phyloP scores from a whole-genome alignment of 2,329 filamentous ascomycete genomes.

The Amylocarpus encephaloides region DNA sequence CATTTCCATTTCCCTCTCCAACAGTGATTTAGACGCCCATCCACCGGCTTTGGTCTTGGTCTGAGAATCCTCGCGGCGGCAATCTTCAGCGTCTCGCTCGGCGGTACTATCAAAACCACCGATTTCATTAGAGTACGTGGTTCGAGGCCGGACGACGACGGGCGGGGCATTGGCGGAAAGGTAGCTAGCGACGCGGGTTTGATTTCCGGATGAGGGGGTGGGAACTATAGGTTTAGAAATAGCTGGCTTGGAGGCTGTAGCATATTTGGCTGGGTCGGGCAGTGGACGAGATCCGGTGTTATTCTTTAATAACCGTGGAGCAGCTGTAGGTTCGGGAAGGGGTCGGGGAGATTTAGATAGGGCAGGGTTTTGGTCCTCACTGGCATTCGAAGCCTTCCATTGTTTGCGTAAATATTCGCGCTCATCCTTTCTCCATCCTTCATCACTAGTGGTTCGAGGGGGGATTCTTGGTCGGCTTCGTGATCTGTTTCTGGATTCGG shows the following conservation, averaged over 20 bases:
- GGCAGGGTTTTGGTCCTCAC: conserved; percentile 14
- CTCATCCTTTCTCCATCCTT: conserved; percentile 46
- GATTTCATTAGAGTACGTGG: conserved; percentile 36
- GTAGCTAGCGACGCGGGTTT: conserved; percentile 43
- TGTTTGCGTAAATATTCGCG: conserved; percentile 46
- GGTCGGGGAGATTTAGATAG: conserved; percentile 28
- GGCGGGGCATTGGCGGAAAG: conserved; percentile 44
- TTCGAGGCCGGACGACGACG: conserved; percentile 28
- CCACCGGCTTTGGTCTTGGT: conserved; percentile 46
- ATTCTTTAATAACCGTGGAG: conserved; percentile 27
- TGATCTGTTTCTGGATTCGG: conserved; percentile 16
- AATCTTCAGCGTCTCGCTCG: conserved; percentile 45
- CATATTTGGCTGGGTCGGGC: conserved; percentile 30
- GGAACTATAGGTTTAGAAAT: conserved; percentile 15
- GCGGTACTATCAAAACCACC: conserved; percentile 36
- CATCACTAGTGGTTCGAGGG: conserved; percentile 30
- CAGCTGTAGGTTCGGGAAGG: conserved; percentile 27
- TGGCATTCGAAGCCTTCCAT: conserved; percentile 23
- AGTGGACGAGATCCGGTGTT: conserved; percentile 35
- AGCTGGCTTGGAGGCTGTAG: conserved; percentile 15
- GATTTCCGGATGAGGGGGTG: not conserved
- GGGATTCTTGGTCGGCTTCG: conserved; percentile 25
- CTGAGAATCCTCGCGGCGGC: conserved; percentile 41
- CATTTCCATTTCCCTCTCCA: conserved; percentile 56
- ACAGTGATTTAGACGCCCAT: conserved; percentile 47